Base-by-base conservation (phyloP, 768 basidiomycete genomes). In the Tulasnella sp. region DNA sequence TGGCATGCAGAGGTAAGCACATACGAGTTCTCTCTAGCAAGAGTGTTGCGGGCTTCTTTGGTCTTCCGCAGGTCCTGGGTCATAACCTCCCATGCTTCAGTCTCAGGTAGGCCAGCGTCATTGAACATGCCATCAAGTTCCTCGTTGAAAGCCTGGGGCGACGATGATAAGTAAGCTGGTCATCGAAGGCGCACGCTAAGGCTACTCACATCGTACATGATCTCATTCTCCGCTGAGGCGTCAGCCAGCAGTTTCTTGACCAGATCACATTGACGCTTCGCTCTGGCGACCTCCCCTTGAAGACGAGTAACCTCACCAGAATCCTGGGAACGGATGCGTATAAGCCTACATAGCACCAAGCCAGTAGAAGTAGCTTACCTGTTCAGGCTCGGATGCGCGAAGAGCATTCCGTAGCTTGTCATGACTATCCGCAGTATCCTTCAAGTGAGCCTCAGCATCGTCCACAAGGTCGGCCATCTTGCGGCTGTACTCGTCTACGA, bases 121-220 rank as follows among this genome's bases (percentile, higher is more conserved):
- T 85, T 84, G 70, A 83, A 94, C 87, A 94, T 89, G 17, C 80
- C 82, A 63, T 92, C 91, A 30, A 96, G 76, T 68, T 94, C 92
- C 67, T 92, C 90, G 68, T 96, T 94, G 73, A 96, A 93, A 2
- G 89, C 87, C 91, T 93, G 62, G 1, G 4, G 42, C 15, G 38
- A 12, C 31, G 12, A 38, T 34, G 27, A 4, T 8, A 11, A 17
- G 51, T 4, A 56, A 56, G 57, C 12, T 24, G 43, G 29, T 43
- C 10, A 63, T 48, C 59, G 2, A 11, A n/a, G 29, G 10, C 19
- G 9, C 24, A 22, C 1, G 56, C 29, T 25, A 7, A 12, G 30
- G 22, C 34, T 3, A 15, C 67, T 78, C 43, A 92, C 91, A 76
- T 92, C 87, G 63, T 92, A 93, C 79, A 94, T 85, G 68, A 91